Base-by-base conservation (phyloP, 106 monocot species). In the Ottelia alismoides region DNA sequence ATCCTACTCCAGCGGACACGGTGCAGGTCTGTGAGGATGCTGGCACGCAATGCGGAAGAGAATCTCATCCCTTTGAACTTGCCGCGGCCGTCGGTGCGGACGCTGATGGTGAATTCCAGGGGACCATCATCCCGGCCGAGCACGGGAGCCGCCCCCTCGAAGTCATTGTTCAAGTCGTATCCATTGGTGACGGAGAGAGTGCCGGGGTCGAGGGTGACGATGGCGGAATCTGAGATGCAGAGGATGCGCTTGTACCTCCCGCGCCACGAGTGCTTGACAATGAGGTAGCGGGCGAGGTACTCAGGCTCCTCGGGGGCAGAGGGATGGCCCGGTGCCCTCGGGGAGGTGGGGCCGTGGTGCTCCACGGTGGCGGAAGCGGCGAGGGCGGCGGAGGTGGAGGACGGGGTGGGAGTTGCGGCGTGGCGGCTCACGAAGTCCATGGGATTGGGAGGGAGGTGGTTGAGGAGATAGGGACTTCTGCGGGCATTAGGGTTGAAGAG, bases 361-460 rank as follows among this genome's bases (percentile, higher is more conserved):
- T 59, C 51, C 57, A 69, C 26, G 22, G 57, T 51, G 55, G 61
- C 25, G 67, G 26, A 2, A 58, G 49, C 7, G 72, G 64, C 27
- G 60, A 54, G 11, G 51, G 69, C 10, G 17, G 32, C 26, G 29
- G 19, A 51, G 51, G 29, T 45, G 3, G 51, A 19, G 59, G 68
- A 11, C 25, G 58, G 30, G 56, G 48, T 27, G 68, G 30, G 4
- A 59, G 53, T 22, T 64, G 68, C 62, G 51, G 73, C 64, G 60
- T 81, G 94, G 68, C 94, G 94, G 68, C 78, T 81, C 32, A 69
- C 80, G 74, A 88, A 94, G 62, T 94, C 94, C 94, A 94, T 94
- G 64, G n/a, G n/a, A n/a, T n/a, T n/a, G n/a, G 58, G 25, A 10
- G 92, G 67, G 22, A 81, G 69, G n/a, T 59, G 65, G 32, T 76